These are phyloP conservation scores for Globisporangium emineosum DNA, from an alignment of 352 stramenopile species.

Conservation along the genomic window DNA sequence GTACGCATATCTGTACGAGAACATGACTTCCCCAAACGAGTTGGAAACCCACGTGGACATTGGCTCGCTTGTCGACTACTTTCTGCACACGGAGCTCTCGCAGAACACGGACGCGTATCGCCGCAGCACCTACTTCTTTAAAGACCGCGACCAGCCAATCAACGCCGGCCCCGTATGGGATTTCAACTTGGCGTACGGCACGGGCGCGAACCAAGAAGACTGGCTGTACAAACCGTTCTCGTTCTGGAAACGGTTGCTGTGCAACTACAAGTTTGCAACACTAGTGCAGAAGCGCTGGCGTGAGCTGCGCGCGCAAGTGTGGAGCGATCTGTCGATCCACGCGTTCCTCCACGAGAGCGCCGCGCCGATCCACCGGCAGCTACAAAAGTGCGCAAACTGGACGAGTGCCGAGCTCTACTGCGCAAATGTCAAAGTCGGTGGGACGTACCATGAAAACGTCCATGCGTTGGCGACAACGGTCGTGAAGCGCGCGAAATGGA, in stretches of 20 bases:
- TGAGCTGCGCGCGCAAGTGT: no score
- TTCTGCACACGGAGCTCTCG: constrained; percentile 82
- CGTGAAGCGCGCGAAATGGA: constrained; percentile 16
- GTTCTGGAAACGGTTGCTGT: constrained; percentile 80
- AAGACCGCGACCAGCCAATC: constrained; percentile 68
- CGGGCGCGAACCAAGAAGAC: constrained; percentile 53
- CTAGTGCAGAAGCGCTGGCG: no score
- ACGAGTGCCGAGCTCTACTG: constrained; percentile 14
- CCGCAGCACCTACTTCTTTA: constrained; percentile 79
- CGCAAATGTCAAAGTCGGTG: constrained; percentile 14
- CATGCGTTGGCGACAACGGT: constrained; percentile 2
- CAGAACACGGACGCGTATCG: constrained; percentile 78
- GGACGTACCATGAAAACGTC: constrained; percentile 18
- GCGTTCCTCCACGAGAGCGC: background rate
- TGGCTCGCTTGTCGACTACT: constrained; percentile 69
- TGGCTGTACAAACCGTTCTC: constrained; percentile 80
- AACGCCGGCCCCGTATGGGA: constrained; percentile 81
- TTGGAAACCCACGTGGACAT: constrained; percentile 65
- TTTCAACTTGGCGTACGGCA: constrained; percentile 76
- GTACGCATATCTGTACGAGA: constrained; percentile 71
- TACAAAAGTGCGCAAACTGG: constrained; percentile 20
- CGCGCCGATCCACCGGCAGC: constrained; percentile 10
- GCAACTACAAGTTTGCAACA: constrained; percentile 80
- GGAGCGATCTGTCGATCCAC: background rate
- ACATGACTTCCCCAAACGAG: constrained; percentile 62